phyloP scores from a whole-genome alignment of 768 basidiomycete species.

The Tricholoma sp. region DNA sequence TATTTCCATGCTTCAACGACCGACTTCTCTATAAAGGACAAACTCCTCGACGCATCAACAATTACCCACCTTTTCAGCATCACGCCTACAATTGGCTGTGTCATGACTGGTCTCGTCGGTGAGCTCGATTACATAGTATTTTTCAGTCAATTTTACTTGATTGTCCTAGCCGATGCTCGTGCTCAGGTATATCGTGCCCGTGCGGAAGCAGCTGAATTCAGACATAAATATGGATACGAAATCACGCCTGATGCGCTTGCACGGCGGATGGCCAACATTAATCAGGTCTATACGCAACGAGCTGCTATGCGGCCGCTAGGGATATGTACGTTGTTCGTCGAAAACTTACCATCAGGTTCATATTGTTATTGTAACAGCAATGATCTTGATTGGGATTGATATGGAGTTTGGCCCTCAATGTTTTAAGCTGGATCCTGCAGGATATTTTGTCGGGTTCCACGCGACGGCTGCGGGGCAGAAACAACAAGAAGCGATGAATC shows the following conservation, averaged over 20 bases:
- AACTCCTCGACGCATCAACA: slow-evolving; percentile 90
- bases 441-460: slow-evolving; percentile 98
- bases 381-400: slow-evolving; percentile 94
- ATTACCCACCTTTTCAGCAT: slow-evolving; percentile 96
- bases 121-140: slow-evolving; percentile 15
- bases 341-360: background rate
- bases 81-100: slow-evolving; percentile 94
- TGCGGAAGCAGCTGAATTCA: slow-evolving; percentile 84
- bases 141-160: background rate
- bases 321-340: slow-evolving; percentile 60
- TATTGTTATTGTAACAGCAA: slow-evolving; percentile 47
- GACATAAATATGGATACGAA: slow-evolving; percentile 97
- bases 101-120: slow-evolving; percentile 98
- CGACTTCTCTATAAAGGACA: slow-evolving; percentile 58
- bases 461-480: slow-evolving; percentile 96
- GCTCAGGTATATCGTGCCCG: slow-evolving; percentile 85
- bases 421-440: slow-evolving; percentile 98
- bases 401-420: slow-evolving; percentile 90
- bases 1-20: background rate
- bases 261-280: slow-evolving; percentile 92
- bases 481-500: slow-evolving; percentile 98
- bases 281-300: slow-evolving; percentile 97
- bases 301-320: slow-evolving; percentile 97
- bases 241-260: slow-evolving; percentile 97
- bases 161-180: slow-evolving; percentile 76